Conservation (phyloP, 768 basidiomycete species). For the Dentipellis sp. region DNA sequence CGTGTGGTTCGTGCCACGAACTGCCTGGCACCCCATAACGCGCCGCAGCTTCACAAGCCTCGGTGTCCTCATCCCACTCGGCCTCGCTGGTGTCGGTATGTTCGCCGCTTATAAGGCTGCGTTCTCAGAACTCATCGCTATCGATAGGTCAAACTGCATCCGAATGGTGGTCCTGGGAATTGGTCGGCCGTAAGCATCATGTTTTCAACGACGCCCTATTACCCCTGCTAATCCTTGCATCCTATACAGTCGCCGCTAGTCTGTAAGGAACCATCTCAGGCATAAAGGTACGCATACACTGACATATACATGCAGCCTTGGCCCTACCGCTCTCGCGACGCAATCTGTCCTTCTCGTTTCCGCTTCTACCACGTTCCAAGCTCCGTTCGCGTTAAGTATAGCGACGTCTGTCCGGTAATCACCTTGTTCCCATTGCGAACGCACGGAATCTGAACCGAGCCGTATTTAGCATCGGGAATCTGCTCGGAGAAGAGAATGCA, state of each 20-base stretch:
- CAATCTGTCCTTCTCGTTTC: slow-evolving; percentile 82
- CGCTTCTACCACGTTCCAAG: slow-evolving; percentile 70
- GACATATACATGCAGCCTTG: slow-evolving; percentile 41
- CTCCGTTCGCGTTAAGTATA: slow-evolving; percentile 73
- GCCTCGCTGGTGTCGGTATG: slow-evolving; percentile 72
- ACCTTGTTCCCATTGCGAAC: not conserved
- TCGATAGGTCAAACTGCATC: slow-evolving; percentile 61
- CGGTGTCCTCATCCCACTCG: slow-evolving; percentile 62
- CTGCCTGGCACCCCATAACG: slow-evolving; percentile 78
- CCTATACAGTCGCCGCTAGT: slow-evolving; percentile 39
- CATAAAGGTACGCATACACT: slow-evolving; percentile 2
- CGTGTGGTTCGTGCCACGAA: slow-evolving; percentile 47
- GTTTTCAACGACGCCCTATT: not conserved
- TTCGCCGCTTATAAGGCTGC: not conserved
- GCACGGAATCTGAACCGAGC: not conserved
- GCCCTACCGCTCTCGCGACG: slow-evolving; percentile 73
- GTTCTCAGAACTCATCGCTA: not conserved
- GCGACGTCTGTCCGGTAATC: slow-evolving; percentile 77
- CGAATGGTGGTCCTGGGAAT: slow-evolving; percentile 99
- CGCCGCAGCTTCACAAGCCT: slow-evolving; percentile 57
- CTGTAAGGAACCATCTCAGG: slow-evolving; percentile 24
- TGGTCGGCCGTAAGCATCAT: slow-evolving; percentile 41
- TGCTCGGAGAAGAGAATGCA: slow-evolving; percentile 74
- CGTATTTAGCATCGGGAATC: slow-evolving; percentile 64
- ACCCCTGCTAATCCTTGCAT: not conserved